Conservation (phyloP, 1,284 basidiomycete genomes). For the Ustilago curta region DNA sequence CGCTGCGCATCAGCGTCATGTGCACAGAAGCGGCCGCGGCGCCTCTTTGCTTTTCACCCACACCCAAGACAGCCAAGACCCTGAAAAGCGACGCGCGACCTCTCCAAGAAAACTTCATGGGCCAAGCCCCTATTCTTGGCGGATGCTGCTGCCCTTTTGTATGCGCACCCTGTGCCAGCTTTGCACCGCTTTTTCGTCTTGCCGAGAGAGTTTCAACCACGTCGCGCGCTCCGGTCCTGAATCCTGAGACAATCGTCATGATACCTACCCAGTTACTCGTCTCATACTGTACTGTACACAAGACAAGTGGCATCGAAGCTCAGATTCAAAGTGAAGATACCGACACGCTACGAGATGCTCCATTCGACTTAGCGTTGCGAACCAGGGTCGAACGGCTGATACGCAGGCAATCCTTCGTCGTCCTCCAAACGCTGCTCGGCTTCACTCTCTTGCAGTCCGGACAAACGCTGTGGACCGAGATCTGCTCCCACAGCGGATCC, state of each 20-base stretch:
- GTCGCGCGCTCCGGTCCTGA: too few species aligned
- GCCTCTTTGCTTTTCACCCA: neutral
- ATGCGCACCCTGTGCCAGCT: neutral
- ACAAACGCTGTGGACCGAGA: constrained; percentile 13
- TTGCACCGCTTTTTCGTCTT: constrained; percentile 10
- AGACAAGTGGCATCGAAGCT: neutral
- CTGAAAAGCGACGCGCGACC: constrained; percentile 8
- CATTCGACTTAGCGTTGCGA: constrained; percentile 13
- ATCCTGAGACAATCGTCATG: neutral
- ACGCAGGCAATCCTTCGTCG: constrained; percentile 40
- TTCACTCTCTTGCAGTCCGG: constrained; percentile 38
- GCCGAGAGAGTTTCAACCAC: too few species aligned
- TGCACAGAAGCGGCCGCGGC: neutral
- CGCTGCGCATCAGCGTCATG: constrained; percentile 13
- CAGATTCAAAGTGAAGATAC: neutral
- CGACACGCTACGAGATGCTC: neutral
- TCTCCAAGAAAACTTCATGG: constrained; percentile 10
- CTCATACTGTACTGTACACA: too few species aligned
- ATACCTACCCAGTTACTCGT: neutral
- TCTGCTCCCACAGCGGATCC: constrained; percentile 3
- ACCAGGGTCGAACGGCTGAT: constrained; percentile 32
- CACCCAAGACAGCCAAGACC: constrained; percentile 20
- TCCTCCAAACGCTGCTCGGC: constrained; percentile 28
- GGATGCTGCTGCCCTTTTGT: neutral
- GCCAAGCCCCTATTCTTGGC: constrained; percentile 30